Evolutionary conservation across 2,329 filamentous ascomycete genomes (phyloP).

Genomic region (Trichoderma lentiforme): DNA sequence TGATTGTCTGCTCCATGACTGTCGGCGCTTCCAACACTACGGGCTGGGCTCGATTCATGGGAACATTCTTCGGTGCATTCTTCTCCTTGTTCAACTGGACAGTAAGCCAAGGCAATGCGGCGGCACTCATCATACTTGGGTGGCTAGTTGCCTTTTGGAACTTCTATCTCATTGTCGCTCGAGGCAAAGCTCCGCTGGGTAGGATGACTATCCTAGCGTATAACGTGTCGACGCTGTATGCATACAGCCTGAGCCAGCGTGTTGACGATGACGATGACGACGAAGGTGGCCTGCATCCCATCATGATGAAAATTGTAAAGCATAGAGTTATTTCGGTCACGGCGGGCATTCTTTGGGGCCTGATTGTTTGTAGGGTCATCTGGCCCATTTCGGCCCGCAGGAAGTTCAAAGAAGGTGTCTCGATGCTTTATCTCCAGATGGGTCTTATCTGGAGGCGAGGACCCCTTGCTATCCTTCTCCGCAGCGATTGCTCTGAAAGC

Average conservation of each 20-base stretch:
- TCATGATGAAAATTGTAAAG: slow-evolving; percentile 77
- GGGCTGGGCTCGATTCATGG: slow-evolving; percentile 74
- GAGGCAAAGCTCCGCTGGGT: slow-evolving; percentile 77
- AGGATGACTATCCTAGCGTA: slow-evolving; percentile 90
- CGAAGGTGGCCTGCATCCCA: slow-evolving; percentile 74
- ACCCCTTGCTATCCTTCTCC: slow-evolving; percentile 70
- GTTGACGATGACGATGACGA: slow-evolving; percentile 75
- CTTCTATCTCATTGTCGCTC: slow-evolving; percentile 80
- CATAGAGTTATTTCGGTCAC: slow-evolving; percentile 82
- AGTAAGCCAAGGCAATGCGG: slow-evolving; percentile 66
- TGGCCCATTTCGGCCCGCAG: slow-evolving; percentile 84
- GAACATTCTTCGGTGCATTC: slow-evolving; percentile 73
- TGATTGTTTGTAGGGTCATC: slow-evolving; percentile 78
- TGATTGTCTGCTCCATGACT: slow-evolving; percentile 94
- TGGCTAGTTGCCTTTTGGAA: slow-evolving; percentile 74
- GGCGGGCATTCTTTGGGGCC: slow-evolving; percentile 79
- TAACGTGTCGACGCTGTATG: slow-evolving; percentile 86
- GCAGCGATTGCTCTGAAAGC: slow-evolving; percentile 51
- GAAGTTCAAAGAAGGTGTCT: slow-evolving; percentile 81
- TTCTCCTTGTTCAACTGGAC: slow-evolving; percentile 75
- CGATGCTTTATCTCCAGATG: slow-evolving; percentile 84
- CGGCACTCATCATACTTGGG: slow-evolving; percentile 69
- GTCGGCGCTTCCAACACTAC: slow-evolving; percentile 91
- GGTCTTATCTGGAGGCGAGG: slow-evolving; percentile 90
- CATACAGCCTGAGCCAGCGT: slow-evolving; percentile 75